phyloP scores from a whole-genome alignment of 139 green algal species.

The Spirogloea muscicola region DNA sequence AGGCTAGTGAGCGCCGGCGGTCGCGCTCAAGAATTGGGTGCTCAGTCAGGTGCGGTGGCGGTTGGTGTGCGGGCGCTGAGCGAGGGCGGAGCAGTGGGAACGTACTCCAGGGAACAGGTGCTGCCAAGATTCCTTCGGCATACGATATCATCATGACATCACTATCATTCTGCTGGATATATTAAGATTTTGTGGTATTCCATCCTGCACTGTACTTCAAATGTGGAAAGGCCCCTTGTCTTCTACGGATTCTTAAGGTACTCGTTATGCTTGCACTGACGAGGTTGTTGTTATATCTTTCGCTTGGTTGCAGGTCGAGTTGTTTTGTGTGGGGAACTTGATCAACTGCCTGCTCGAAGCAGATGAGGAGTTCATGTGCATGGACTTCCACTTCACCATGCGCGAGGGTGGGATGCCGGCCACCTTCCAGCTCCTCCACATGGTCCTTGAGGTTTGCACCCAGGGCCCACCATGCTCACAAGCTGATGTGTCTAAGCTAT shows the following conservation, averaged over 20 bases:
- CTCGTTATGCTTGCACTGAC: too few species aligned
- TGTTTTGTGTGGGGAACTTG: slow-evolving; percentile 91
- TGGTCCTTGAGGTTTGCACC: slow-evolving; percentile 58
- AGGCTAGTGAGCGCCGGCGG: slow-evolving; percentile 81
- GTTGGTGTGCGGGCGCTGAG: slow-evolving; percentile 76
- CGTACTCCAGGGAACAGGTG: slow-evolving; percentile 72
- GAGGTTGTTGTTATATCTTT: too few species aligned
- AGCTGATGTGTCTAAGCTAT: too few species aligned
- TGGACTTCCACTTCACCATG: slow-evolving; percentile 88
- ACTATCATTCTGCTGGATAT: too few species aligned
- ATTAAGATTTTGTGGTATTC: too few species aligned
- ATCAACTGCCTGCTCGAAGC: slow-evolving; percentile 91
- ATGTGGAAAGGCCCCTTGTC: too few species aligned
- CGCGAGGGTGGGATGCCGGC: slow-evolving; percentile 1
- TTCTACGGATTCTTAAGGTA: too few species aligned
- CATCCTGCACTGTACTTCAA: too few species aligned
- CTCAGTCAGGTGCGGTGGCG: slow-evolving; percentile 63
- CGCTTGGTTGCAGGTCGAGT: slow-evolving; percentile 61
- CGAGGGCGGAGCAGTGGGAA: slow-evolving; percentile 77
- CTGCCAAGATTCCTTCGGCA: slow-evolving; percentile 48
- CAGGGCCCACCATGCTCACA: slow-evolving; percentile 6
- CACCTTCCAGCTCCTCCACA: slow-evolving; percentile 67
- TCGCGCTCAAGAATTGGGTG: slow-evolving; percentile 52
- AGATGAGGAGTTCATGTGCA: slow-evolving; percentile 91
- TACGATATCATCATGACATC: too few species aligned